Percentiles rank a stretch among this genome's conserved stretches.
These are phyloP conservation scores for Globisporangium cederbergense DNA, from an alignment of 352 stramenopile genomes.

Conservation along the genomic window DNA sequence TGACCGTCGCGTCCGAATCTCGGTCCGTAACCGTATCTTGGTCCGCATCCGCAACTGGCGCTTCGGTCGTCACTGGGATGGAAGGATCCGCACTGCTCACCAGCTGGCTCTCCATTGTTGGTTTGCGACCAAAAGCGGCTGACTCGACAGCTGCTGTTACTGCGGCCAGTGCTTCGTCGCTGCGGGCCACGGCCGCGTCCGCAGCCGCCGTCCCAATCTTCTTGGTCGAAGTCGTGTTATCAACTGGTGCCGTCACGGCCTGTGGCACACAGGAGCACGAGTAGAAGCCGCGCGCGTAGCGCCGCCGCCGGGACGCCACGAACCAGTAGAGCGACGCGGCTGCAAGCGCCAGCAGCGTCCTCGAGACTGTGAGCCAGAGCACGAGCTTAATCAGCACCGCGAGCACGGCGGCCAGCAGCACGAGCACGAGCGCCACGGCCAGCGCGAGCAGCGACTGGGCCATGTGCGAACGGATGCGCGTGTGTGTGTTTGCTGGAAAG, in stretches of 20 bases:
- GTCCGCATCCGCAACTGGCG: slow-evolving; percentile 1
- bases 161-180: background rate
- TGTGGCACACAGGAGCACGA: slow-evolving; percentile 31
- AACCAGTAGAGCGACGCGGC: slow-evolving; percentile 19
- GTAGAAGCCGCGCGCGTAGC: slow-evolving; percentile 47
- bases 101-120: background rate
- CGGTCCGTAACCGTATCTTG: background rate
- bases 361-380: slow-evolving; percentile 23
- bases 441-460: slow-evolving; percentile 23
- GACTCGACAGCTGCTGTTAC: background rate
- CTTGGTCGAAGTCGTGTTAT: background rate
- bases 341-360: slow-evolving; percentile 20
- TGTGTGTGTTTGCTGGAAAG: slow-evolving; percentile 1
- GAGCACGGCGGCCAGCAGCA: slow-evolving; percentile 20
- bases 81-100: background rate
- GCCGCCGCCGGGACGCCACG: slow-evolving; percentile 20
- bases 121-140: background rate
- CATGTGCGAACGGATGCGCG: slow-evolving; percentile 14
- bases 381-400: slow-evolving; percentile 31
- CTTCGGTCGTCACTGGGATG: background rate
- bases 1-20: background rate
- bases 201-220: background rate
- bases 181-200: background rate
- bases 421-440: slow-evolving; percentile 21
- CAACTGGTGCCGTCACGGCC: background rate